These are phyloP conservation scores for Metschnikowia orientalis DNA, from an alignment of 805 yeast species.

Conservation along the genomic window DNA sequence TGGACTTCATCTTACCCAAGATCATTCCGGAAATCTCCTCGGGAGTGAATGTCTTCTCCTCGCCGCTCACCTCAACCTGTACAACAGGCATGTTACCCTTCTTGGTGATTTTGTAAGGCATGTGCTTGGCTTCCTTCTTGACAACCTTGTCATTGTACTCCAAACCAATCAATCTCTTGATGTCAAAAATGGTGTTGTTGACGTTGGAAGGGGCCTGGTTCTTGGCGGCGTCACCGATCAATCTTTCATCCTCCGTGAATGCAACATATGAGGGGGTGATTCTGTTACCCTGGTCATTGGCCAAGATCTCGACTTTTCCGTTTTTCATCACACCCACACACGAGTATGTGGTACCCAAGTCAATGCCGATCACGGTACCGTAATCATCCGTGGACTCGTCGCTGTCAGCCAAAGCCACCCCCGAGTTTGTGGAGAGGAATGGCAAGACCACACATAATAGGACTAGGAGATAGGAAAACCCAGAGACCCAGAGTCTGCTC, in stretches of 20 bases:
- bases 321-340: slow-evolving; percentile 94
- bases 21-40: slow-evolving; percentile 96
- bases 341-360: slow-evolving; percentile 90
- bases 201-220: slow-evolving; percentile 96
- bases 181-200: slow-evolving; percentile 82
- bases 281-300: slow-evolving; percentile 98
- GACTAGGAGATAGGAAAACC: slow-evolving; percentile 29
- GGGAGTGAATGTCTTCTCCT: slow-evolving; percentile 82
- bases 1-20: slow-evolving; percentile 73
- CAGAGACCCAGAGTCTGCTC: slow-evolving; percentile 24
- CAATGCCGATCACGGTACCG: slow-evolving; percentile 88
- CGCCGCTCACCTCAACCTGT: slow-evolving; percentile 78
- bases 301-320: slow-evolving; percentile 91
- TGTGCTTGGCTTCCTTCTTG: slow-evolving; percentile 71
- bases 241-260: slow-evolving; percentile 87
- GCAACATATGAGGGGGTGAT: slow-evolving; percentile 96
- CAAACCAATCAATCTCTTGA: slow-evolving; percentile 92
- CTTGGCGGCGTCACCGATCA: slow-evolving; percentile 96
- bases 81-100: slow-evolving; percentile 76
- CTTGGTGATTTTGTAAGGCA: slow-evolving; percentile 78
- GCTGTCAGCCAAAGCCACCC: slow-evolving; percentile 20
- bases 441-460: slow-evolving; percentile 37
- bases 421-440: slow-evolving; percentile 23
- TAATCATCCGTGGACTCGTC: slow-evolving; percentile 37
- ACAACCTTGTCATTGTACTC: slow-evolving; percentile 34